Evolutionary conservation across 352 stramenopile genomes (phyloP).

Genomic region (Globisporangium uncinulatum): DNA sequence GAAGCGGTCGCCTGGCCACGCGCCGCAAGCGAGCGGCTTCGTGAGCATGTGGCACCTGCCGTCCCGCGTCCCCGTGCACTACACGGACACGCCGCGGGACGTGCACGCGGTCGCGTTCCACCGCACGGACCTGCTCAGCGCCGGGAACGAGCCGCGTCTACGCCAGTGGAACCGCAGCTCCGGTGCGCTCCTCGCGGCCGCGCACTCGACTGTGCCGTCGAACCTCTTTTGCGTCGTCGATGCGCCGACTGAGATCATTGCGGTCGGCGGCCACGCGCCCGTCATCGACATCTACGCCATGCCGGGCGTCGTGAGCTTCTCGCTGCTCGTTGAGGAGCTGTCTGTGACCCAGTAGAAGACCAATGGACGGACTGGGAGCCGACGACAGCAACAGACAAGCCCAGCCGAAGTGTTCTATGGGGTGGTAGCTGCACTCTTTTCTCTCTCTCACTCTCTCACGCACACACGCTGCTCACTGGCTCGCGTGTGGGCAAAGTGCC

Average conservation of each 20-base stretch:
- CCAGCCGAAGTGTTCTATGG: neutral
- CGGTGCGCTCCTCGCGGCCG: slow-evolving; percentile 44
- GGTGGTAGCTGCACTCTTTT: neutral
- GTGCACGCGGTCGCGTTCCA: slow-evolving; percentile 70
- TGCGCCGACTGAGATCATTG: slow-evolving; percentile 53
- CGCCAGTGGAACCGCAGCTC: slow-evolving; percentile 78
- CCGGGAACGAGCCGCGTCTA: slow-evolving; percentile 58
- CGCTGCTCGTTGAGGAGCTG: slow-evolving; percentile 37
- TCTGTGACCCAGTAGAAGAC: neutral
- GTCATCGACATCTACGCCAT: slow-evolving; percentile 77
- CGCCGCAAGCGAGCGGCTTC: slow-evolving; percentile 28
- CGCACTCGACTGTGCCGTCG: slow-evolving; percentile 45
- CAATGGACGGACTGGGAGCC: neutral
- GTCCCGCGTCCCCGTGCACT: slow-evolving; percentile 63
- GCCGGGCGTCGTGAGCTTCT: slow-evolving; percentile 79
- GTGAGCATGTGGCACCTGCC: slow-evolving; percentile 75
- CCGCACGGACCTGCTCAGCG: slow-evolving; percentile 62
- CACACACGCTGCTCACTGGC: neutral
- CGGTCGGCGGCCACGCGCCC: slow-evolving; percentile 46
- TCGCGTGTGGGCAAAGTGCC: slow-evolving; percentile 11
- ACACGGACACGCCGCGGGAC: slow-evolving; percentile 50
- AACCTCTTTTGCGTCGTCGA: slow-evolving; percentile 71
- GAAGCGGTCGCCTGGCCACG: slow-evolving; percentile 21
- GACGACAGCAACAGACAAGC: slow-evolving; percentile 1
- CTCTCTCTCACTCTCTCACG: slow-evolving; percentile 2